Base-by-base conservation (phyloP, 768 basidiomycete genomes). In the Leucosporidium creatinivorum region DNA sequence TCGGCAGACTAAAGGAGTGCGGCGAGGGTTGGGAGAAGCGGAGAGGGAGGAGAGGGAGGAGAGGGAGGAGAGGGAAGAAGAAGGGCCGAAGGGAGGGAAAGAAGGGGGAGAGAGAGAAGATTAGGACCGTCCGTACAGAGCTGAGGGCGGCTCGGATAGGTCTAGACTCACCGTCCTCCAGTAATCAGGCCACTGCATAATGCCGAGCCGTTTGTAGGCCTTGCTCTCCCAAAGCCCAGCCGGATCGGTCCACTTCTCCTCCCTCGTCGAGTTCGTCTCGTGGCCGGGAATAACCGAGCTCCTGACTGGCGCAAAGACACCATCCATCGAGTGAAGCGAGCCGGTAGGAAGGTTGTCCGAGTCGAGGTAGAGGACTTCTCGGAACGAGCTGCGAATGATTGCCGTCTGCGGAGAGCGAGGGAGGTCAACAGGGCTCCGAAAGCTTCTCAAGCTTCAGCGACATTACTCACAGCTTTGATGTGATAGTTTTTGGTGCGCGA, bases 321-420 rank as follows among this genome's bases (percentile, higher is more conserved):
- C 54, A 30, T 18, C 54, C 28, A 39, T 18, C 10, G 39, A 44
- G 39, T 44, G 39, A 44, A 44, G 39, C 3, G 39, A 44, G 15
- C 39, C 39, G 39, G 73, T 9, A 44, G 49, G 78, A 73, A 72
- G 77, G 78, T 62, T 77, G 76, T 70, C 79, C 74, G 30, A 39
- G 47, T 63, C 79, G 31, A 80, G 75, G 72, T 79, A 81, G 44
- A 81, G 69, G 5, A 80, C 79, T 66, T 81, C 80, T 19, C 75
- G 62, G 68, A 72, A 78, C 2, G 69, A 55, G n/a, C 54, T 67
- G 39, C 69, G 66, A n/a, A 78, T 73, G 49, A 78, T 78, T 7
- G 76, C 75, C 23, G 73, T 60, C 0, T 74, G n/a, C 74, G 61
- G 36, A 69, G 74, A 47, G 73, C 69, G 9, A 57, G 19, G 18